Conservation (phyloP, 331 rosid genomes). For the Spiraea crenata region DNA sequence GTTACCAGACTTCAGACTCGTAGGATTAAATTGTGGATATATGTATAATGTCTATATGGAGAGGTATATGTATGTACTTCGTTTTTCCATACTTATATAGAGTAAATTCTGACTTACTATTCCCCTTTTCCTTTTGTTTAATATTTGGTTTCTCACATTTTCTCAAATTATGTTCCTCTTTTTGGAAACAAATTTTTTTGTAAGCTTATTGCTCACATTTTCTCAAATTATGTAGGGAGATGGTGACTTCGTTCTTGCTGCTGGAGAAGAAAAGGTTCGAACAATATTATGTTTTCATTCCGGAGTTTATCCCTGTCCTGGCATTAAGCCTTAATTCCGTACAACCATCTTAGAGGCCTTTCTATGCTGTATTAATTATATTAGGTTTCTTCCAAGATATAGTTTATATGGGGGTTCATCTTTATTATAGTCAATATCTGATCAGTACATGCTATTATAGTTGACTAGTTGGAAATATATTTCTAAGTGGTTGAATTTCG, state of each 20-base stretch:
- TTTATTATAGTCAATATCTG: not conserved
- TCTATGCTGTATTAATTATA: not conserved
- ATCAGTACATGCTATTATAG: not conserved
- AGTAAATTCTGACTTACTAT: not conserved
- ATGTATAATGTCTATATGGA: not conserved
- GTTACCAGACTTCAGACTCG: not conserved
- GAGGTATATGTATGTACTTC: not conserved
- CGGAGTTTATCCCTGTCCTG: not conserved
- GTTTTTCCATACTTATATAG: not conserved
- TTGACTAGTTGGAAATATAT: not conserved
- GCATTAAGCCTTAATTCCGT: not conserved
- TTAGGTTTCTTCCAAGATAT: not conserved
- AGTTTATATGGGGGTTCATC: not conserved
- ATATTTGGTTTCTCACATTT: not conserved
- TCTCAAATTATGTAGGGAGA: constrained; percentile 64
- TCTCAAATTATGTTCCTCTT: not conserved
- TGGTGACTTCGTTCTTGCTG: constrained; percentile 69
- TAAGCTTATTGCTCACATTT: constrained; percentile 31
- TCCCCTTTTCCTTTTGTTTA: not conserved
- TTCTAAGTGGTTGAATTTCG: constrained; percentile 1
- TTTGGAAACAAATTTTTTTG: constrained; percentile 3
- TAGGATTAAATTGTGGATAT: not conserved
- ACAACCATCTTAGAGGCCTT: not conserved
- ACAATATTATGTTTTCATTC: not conserved
- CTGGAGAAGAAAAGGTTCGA: constrained; percentile 76